Base-by-base conservation (phyloP, 2,329 filamentous ascomycete species). In the Fusarium xyrophilum region DNA sequence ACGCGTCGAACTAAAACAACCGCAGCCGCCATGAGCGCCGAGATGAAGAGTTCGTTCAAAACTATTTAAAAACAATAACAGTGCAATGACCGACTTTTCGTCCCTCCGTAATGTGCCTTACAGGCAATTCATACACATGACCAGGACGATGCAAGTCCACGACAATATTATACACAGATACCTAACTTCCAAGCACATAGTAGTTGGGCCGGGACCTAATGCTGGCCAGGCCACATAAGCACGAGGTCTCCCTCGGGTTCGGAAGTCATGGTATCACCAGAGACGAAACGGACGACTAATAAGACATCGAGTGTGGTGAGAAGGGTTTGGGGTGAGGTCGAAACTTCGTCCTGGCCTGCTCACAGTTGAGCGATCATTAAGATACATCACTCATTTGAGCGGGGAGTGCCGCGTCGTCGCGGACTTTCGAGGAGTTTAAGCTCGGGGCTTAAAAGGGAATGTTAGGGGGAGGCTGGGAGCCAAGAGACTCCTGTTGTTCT, bases 401-500 rank as follows among this genome's bases (percentile, higher is more conserved):
- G 65, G 63, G 58, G 62, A 69, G 67, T 69, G 61, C 54, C 43
- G 56, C 59, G 61, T 65, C 56, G 50, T 68, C 59, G 54, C 43
- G 67, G 64, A 53, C 54, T 68, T 72, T 68, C 60, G 58, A 56
- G 57, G 56, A 56, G 60, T 50, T 60, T 12, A 33, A 56, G 47
- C 51, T 63, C 50, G 32, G 46, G 42, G 65, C 63, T 85, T 90
- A 91, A 78, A 91, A 91, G 71, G 89, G 88, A 76, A 91, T 89
- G 80, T 86, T 88, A 69, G 85, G 79, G 52, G 79, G 76, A 52
- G 76, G 70, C 73, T 86, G 84, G 60, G 82, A 80, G 60, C 84
- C 85, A 50, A 85, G 75, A 64, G 80, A 78, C 79, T 93, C 91
- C 80, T 93, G 91, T 82, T 93, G 91, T 80, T 94, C 91, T 85